Evolutionary conservation across 768 basidiomycete genomes (phyloP).

Genomic region (Tulasnella sp.): DNA sequence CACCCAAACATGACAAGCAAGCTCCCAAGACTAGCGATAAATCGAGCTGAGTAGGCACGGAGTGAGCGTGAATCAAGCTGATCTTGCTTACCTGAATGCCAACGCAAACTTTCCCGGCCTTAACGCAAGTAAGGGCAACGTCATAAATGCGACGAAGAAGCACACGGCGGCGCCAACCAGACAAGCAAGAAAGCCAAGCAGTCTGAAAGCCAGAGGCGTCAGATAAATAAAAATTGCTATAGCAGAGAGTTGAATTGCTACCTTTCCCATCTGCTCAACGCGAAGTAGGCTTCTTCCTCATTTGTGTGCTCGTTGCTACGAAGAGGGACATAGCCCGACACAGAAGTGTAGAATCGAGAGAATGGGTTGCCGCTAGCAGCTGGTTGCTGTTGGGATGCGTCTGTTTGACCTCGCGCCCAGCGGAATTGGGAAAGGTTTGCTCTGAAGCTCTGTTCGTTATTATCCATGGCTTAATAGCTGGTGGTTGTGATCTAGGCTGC

Average conservation of each 20-base stretch:
- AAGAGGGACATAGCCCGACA: conserved; percentile 86
- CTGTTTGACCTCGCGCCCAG: conserved; percentile 73
- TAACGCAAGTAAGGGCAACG: conserved; percentile 68
- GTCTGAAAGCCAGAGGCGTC: conserved; percentile 50
- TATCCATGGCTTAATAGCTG: conserved; percentile 3
- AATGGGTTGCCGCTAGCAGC: conserved; percentile 55
- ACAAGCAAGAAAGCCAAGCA: conserved; percentile 90
- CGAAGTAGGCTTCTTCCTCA: conserved; percentile 96
- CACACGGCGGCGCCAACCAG: conserved; percentile 89
- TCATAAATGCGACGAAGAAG: conserved; percentile 89
- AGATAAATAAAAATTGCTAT: background rate
- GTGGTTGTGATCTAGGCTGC: background rate
- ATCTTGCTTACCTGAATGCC: conserved; percentile 65
- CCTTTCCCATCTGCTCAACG: conserved; percentile 92
- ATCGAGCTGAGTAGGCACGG: conserved; percentile 5
- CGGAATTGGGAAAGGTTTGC: conserved; percentile 80
- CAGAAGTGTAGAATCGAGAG: conserved; percentile 81
- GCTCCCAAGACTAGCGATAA: conserved; percentile 68
- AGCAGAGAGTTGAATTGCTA: conserved; percentile 40
- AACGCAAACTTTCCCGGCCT: conserved; percentile 92
- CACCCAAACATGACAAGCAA: conserved; percentile 96
- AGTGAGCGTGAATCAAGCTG: conserved; percentile 18
- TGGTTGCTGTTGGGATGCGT: conserved; percentile 58
- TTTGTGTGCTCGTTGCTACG: conserved; percentile 79
- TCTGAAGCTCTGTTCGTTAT: conserved; percentile 69